Base-by-base conservation (phyloP, 371 early-diverging fungal genomes). In the Polyrhizophydium stewartii region DNA sequence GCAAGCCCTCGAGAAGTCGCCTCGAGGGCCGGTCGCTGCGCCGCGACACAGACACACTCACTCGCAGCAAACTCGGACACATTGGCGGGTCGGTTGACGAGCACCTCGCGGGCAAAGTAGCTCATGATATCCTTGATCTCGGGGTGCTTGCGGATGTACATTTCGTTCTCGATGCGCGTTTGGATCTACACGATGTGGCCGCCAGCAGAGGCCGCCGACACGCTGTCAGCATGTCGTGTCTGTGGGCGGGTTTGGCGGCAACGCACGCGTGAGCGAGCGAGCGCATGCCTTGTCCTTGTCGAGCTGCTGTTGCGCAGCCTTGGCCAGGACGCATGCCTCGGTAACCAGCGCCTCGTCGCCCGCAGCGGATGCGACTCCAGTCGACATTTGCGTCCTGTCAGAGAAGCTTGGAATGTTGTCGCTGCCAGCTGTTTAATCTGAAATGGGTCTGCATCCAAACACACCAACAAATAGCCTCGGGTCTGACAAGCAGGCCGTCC, bases 121-220 rank as follows among this genome's bases (percentile, higher is more conserved):
- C 65, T 56, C 32, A 73, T 52, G 45, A 75, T 70, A 22, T 68
- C 56, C 58, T 61, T 67, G 52, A 78, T 72, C 59, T 78, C 78
- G 1, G 78, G 78, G 55, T 78, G 78, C 17, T 50, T 40, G 43
- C 78, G 69, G 27, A 78, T 65, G 61, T 78, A 78, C 22, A 46
- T 58, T 49, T 75, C 78, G 55, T 78, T 75, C 30, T 75, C 71
- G 22, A 78, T 70, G 9, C 72, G 58, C 28, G 61, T 50, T 55
- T 62, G 65, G 58, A 75, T 73, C 75, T 73, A 21, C 30, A 49
- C 9, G 30, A 6, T 12, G 30, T 12, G 30, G 19, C 6, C n/a
- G n/a, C 43, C n/a, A 43, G 16, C n/a, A 17, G 17, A 43, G 43
- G 17, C 16, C 43, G 16, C 43, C 17, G n/a, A 16, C 43, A 43